phyloP scores from a whole-genome alignment of 352 stramenopile genomes.

The Pythium biforme region DNA sequence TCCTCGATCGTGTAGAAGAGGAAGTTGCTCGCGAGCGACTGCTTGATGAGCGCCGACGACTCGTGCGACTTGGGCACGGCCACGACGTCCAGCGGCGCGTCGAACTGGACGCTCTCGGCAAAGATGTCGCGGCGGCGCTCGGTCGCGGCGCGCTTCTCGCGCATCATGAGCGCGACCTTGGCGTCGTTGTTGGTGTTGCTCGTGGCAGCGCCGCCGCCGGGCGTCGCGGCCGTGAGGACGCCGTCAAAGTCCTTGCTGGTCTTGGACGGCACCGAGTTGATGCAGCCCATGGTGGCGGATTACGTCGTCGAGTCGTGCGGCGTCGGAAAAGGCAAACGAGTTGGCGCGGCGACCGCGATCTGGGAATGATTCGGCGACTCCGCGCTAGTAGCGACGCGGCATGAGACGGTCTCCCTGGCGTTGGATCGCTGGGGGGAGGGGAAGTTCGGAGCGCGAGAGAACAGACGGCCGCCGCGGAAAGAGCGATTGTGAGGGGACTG shows the following conservation, averaged over 20 bases:
- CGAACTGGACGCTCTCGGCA: conserved; percentile 74
- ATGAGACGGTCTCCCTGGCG: background rate
- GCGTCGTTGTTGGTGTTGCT: conserved; percentile 27
- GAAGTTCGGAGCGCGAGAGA: background rate
- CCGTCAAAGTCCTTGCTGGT: conserved; percentile 43
- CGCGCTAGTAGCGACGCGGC: background rate
- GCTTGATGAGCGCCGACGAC: conserved; percentile 71
- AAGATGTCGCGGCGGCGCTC: conserved; percentile 67
- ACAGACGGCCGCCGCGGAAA: background rate
- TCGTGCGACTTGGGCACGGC: conserved; percentile 67
- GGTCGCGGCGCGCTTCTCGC: conserved; percentile 66
- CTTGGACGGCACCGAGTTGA: conserved; percentile 58
- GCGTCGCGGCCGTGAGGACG: conserved; percentile 27
- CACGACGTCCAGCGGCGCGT: conserved; percentile 49
- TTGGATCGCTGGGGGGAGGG: too few species aligned
- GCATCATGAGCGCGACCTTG: conserved; percentile 56
- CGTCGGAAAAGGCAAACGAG: background rate
- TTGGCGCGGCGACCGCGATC: conserved; percentile 4
- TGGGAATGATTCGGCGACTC: conserved; percentile 9
- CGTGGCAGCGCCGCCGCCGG: conserved; percentile 5
- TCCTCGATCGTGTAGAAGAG: conserved; percentile 76
- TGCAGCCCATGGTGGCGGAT: conserved; percentile 47
- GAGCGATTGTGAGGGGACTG: background rate
- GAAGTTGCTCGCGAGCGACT: conserved; percentile 75
- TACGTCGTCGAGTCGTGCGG: background rate